phyloP scores from a whole-genome alignment of 78 protist species.

The Tieghemostelium lacteum region DNA sequence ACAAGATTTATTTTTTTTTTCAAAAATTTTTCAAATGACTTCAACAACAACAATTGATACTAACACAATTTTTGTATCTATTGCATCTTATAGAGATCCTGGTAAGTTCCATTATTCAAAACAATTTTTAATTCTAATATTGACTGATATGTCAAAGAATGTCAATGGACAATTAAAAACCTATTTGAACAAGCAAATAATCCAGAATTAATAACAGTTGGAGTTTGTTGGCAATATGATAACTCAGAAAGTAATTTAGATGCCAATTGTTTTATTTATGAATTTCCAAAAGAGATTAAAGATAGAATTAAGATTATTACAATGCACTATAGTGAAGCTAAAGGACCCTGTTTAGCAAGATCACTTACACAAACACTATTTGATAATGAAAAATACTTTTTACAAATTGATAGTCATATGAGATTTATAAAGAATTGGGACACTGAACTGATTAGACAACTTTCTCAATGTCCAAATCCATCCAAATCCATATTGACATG shows the following conservation, averaged over 20 bases:
- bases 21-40: too few relatives aligned
- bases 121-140: neutral
- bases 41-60: neutral
- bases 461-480: conserved; percentile 2
- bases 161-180: conserved; percentile 77
- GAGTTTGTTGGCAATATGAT: conserved; percentile 80
- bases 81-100: conserved; percentile 78
- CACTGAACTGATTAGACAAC: neutral
- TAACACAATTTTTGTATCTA: conserved; percentile 72
- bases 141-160: conserved; percentile 18
- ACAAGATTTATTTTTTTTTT: neutral
- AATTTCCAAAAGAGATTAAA: neutral
- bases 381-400: conserved; percentile 33
- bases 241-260: conserved; percentile 25
- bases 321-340: conserved; percentile 60
- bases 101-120: neutral
- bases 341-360: conserved; percentile 85
- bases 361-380: conserved; percentile 49
- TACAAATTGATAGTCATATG: conserved; percentile 87
- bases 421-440: conserved; percentile 77
- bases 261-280: conserved; percentile 20
- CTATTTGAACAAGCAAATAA: conserved; percentile 52
- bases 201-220: conserved; percentile 27
- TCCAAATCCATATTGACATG: conserved; percentile 49
- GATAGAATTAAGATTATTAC: neutral